Evolutionary conservation across 139 green algal species (phyloP).

Genomic region (Medakamo hakoo): DNA sequence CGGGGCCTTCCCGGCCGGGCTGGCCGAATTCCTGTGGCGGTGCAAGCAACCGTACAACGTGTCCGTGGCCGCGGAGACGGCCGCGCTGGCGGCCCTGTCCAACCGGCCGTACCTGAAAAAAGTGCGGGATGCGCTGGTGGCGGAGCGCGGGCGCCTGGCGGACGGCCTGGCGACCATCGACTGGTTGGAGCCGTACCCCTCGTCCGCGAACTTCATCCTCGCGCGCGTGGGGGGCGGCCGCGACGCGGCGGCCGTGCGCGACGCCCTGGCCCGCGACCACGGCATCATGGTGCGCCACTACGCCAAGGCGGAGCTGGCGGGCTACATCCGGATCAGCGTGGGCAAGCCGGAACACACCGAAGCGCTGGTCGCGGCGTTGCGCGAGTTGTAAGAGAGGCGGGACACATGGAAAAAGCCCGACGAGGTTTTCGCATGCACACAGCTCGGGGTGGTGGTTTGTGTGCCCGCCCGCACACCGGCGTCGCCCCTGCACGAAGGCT

Average conservation of each 20-base stretch:
- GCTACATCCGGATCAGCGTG: slow-evolving; percentile 84
- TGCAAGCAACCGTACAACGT: slow-evolving; percentile 99
- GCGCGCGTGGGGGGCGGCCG: slow-evolving; percentile 22
- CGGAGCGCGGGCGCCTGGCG: slow-evolving; percentile 61
- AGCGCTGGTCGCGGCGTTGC: slow-evolving; percentile 51
- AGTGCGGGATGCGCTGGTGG: slow-evolving; percentile 65
- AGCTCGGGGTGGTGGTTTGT: too few relatives aligned
- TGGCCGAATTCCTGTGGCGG: slow-evolving; percentile 86
- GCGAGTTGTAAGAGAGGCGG: slow-evolving; percentile 6
- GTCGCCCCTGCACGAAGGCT: too few relatives aligned
- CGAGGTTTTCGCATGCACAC: too few relatives aligned
- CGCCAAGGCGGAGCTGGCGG: slow-evolving; percentile 66
- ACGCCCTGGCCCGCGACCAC: slow-evolving; percentile 48
- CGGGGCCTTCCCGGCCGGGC: slow-evolving; percentile 43
- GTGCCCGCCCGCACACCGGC: too few relatives aligned
- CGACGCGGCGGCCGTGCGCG: slow-evolving; percentile 63
- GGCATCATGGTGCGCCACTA: slow-evolving; percentile 89
- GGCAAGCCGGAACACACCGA: slow-evolving; percentile 90
- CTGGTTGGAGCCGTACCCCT: slow-evolving; percentile 84
- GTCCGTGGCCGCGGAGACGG: slow-evolving; percentile 74
- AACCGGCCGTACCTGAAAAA: slow-evolving; percentile 54
- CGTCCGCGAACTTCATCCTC: slow-evolving; percentile 91
- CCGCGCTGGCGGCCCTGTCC: slow-evolving; percentile 56
- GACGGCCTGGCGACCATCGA: slow-evolving; percentile 35
- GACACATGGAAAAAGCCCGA: too few relatives aligned